Evolutionary conservation across 106 monocot species (phyloP).

Genomic region (Triglochin maritima): DNA sequence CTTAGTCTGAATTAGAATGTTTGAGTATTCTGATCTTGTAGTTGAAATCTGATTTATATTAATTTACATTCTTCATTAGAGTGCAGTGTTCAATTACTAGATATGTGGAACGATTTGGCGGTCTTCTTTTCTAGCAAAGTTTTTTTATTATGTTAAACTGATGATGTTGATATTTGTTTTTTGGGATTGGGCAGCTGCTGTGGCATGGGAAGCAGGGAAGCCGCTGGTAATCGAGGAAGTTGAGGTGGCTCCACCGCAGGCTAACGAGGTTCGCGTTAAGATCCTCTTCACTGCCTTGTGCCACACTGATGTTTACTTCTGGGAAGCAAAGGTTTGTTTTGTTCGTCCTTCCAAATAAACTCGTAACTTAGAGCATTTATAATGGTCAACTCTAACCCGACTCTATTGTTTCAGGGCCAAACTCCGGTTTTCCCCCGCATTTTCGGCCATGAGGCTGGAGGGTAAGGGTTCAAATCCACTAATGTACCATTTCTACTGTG

Average conservation of each 20-base stretch:
- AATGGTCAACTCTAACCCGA: neutral
- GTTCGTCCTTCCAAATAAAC: neutral
- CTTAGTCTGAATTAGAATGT: too few relatives aligned
- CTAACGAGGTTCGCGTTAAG: conserved; percentile 55
- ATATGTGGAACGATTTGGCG: neutral
- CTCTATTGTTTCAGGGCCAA: conserved; percentile 11
- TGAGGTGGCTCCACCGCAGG: conserved; percentile 71
- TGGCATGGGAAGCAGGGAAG: conserved; percentile 78
- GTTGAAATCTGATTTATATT: too few relatives aligned
- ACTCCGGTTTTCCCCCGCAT: conserved; percentile 24
- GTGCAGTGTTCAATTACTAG: too few relatives aligned
- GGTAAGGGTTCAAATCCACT: conserved; percentile 2
- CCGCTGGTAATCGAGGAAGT: conserved; percentile 69
- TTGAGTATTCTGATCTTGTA: too few relatives aligned
- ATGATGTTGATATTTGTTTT: neutral
- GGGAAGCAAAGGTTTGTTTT: conserved; percentile 65
- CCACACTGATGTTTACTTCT: conserved; percentile 80
- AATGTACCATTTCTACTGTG: neutral
- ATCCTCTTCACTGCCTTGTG: conserved; percentile 62
- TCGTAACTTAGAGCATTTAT: neutral
- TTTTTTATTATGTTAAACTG: neutral
- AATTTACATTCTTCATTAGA: too few relatives aligned
- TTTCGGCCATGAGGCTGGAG: conserved; percentile 24
- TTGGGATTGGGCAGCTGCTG: conserved; percentile 39
- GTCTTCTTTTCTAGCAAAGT: neutral